Base-by-base conservation (phyloP, 345 rosid genomes). In the Murraya paniculata region DNA sequence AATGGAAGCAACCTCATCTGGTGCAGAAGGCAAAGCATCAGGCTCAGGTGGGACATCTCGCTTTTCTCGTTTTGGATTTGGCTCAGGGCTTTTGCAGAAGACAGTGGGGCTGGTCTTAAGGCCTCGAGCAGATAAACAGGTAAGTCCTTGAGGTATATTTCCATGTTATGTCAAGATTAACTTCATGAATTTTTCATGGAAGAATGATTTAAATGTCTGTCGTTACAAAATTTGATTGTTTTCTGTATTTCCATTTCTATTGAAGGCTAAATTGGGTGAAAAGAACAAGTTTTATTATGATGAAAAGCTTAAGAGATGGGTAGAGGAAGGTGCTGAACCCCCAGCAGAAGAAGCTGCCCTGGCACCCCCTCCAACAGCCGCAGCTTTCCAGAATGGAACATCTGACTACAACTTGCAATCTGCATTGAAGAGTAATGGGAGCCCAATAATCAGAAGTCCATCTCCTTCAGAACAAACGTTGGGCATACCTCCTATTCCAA, bases 301-400 rank as follows among this genome's bases (percentile, higher is more conserved):
- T 64, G 98, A 93, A 77, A 94, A 94, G 73, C 94, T 91, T 31
- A 97, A 94, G 89, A 91, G 95, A 90, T 94, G 99, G 99, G 94
- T 94, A 72, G 98, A 97, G 87, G 97, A 88, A 88, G 99, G 99
- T 71, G 99, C 81, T 61, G 96, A 89, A 74, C 90, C 94, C 58
- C 91, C 96, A 70, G 91, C 97, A 28, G 96, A 93, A 81, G 97
- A 91, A 85, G 80, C 95, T 58, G 90, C 92, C 28, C 76, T 90
- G 77, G 84, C 97, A 45, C 98, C 98, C 73, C 99, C 99, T 79
- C 99, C 99, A 55, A 91, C 91, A 18, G 58, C 84, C n/a, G 71
- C 91, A 61, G 74, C 89, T 62, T 90, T 90, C 82, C 91, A 86
- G 85, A 96, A 88, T 76, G 95, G 95, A 74, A 81, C 75, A 58